A percentile compares a stretch with the other conserved stretches of the same genome.
phyloP scores from a whole-genome alignment of 148 eudicot genomes.

The Vaccinium myrtillus region DNA sequence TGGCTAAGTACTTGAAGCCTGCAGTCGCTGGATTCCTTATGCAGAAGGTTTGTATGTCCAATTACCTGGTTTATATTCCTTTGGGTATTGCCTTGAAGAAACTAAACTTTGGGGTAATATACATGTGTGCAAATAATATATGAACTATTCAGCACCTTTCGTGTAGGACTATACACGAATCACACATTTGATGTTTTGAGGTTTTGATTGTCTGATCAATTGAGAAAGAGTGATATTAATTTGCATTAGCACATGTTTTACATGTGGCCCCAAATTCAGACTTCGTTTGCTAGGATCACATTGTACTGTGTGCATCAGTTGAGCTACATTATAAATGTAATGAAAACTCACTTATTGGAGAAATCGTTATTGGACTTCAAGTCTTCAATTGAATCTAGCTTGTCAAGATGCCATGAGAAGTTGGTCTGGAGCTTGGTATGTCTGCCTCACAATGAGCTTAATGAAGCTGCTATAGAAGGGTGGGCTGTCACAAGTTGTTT shows the following conservation, averaged over 20 bases:
- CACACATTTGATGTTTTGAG: not conserved
- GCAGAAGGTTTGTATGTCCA: conserved; percentile 60
- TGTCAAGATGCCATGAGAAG: conserved; percentile 10
- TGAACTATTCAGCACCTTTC: not conserved
- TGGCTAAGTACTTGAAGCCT: conserved; percentile 76
- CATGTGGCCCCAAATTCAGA: not conserved
- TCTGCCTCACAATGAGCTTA: not conserved
- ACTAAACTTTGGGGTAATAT: not conserved
- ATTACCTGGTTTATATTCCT: not conserved
- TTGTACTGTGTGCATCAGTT: not conserved
- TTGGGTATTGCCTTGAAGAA: not conserved
- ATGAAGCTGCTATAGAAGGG: not conserved
- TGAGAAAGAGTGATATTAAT: not conserved
- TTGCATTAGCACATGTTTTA: not conserved
- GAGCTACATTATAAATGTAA: not conserved
- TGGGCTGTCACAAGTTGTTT: not conserved
- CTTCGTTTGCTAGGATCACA: not conserved
- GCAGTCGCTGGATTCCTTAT: conserved; percentile 83
- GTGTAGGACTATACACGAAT: not conserved
- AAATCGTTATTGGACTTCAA: not conserved
- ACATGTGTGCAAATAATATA: not conserved
- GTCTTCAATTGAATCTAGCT: not conserved
- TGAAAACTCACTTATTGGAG: not conserved
- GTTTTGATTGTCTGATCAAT: not conserved
- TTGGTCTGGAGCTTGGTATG: not conserved